Conservation (phyloP, 2,329 filamentous ascomycete species). For the Trichoderma guizhouense region DNA sequence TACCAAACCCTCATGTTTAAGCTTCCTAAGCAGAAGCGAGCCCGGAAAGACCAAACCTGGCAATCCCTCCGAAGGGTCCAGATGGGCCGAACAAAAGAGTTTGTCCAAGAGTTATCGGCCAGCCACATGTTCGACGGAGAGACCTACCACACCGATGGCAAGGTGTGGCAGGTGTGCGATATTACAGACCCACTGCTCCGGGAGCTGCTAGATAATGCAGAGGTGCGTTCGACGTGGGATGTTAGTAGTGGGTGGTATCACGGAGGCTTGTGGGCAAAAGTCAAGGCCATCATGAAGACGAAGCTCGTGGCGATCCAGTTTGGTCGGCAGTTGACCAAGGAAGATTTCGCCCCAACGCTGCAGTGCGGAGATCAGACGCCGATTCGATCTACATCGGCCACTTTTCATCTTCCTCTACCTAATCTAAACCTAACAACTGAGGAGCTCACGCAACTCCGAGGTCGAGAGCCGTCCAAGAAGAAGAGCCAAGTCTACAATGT, state of each 20-base stretch:
- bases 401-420: constrained; percentile 33
- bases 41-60: constrained; percentile 47
- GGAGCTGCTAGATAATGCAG: constrained; percentile 60
- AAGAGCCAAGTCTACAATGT: constrained; percentile 37
- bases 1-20: constrained; percentile 93
- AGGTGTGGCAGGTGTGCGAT: constrained; percentile 93
- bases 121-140: constrained; percentile 83
- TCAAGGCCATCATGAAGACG: constrained; percentile 81
- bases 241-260: constrained; percentile 77
- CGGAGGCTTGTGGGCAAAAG: constrained; percentile 76
- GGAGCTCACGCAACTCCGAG: constrained; percentile 35
- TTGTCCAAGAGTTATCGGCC: constrained; percentile 39
- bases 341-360: constrained; percentile 36
- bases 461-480: constrained; percentile 35
- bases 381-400: constrained; percentile 29
- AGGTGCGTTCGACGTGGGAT: constrained; percentile 58
- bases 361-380: constrained; percentile 36
- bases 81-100: constrained; percentile 38
- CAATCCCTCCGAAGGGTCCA: constrained; percentile 44
- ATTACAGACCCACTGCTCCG: constrained; percentile 75
- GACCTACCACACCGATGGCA: constrained; percentile 72
- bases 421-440: constrained; percentile 36
- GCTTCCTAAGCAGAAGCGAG: constrained; percentile 52
- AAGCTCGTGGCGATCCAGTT: constrained; percentile 71
- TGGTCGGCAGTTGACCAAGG: constrained; percentile 45